Percentiles rank a stretch among this genome's conserved stretches.
phyloP scores from a whole-genome alignment of 306 rosid genomes.

The Fragaria nilgerrensis region DNA sequence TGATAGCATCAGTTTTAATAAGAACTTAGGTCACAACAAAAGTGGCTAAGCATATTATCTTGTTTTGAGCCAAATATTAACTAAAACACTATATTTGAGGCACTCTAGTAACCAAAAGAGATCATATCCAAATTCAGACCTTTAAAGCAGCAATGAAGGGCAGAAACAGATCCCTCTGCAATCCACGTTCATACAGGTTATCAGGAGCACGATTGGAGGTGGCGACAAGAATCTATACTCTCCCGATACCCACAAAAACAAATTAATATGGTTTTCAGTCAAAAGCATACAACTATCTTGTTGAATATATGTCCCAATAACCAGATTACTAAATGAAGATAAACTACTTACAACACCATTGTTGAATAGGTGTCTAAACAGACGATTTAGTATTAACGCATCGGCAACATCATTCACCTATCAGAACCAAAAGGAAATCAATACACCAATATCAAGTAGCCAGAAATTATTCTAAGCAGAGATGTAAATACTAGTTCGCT shows the following conservation, averaged over 20 bases:
- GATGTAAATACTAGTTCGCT: conserved; percentile 3
- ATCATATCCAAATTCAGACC: conserved; percentile 42
- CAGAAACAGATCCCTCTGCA: conserved; percentile 93
- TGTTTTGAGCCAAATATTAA: conserved; percentile 1
- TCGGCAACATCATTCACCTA: conserved; percentile 99
- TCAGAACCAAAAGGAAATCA: conserved; percentile 19
- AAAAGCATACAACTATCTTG: conserved; percentile 16
- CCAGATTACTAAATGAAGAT: not conserved
- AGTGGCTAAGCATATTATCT: conserved; percentile 7
- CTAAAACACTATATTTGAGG: conserved; percentile 16
- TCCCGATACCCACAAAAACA: conserved; percentile 35
- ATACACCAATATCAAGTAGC: conserved; percentile 20
- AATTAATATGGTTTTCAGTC: conserved; percentile 16
- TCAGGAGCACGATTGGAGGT: conserved; percentile 98
- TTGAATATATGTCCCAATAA: not conserved
- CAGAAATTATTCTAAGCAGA: conserved; percentile 13
- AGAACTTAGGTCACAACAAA: conserved; percentile 11
- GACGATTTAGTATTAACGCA: conserved; percentile 87
- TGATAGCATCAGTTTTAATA: conserved; percentile 12
- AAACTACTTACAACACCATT: conserved; percentile 74
- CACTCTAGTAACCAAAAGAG: conserved; percentile 16
- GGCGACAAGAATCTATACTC: conserved; percentile 79
- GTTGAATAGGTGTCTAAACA: conserved; percentile 70
- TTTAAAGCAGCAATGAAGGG: conserved; percentile 83
- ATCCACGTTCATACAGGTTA: conserved; percentile 87